phyloP scores from a whole-genome alignment of 768 basidiomycete genomes.

The Candolleomyces efflorescens region DNA sequence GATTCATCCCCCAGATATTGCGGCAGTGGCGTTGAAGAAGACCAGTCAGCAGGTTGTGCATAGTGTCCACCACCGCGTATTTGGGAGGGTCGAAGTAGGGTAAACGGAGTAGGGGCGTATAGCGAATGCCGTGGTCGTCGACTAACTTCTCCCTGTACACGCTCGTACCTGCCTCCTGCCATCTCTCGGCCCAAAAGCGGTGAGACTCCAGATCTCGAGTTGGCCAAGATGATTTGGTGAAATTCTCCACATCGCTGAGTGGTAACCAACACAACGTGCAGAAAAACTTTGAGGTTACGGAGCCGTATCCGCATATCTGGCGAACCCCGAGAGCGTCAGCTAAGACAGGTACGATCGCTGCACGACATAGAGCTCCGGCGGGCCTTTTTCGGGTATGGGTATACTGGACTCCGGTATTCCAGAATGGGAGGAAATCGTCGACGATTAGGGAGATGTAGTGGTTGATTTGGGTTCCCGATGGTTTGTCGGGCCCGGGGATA shows the following conservation, averaged over 20 bases:
- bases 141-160: too few relatives aligned
- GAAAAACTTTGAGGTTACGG: constrained; percentile 12
- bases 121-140: too few relatives aligned
- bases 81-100: too few relatives aligned
- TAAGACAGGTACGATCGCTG: constrained; percentile 26
- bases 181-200: too few relatives aligned
- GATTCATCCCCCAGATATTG: too few relatives aligned
- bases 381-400: constrained; percentile 14
- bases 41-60: too few relatives aligned
- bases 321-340: constrained; percentile 28
- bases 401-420: constrained; percentile 22
- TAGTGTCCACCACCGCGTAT: too few relatives aligned
- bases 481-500: constrained; percentile 34
- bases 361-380: constrained; percentile 18
- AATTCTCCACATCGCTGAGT: constrained; percentile 14
- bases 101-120: too few relatives aligned
- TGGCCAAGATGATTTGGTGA: constrained; percentile 4
- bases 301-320: constrained; percentile 21
- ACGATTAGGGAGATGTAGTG: constrained; percentile 30
- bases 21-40: too few relatives aligned
- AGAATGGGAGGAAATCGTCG: constrained; percentile 27
- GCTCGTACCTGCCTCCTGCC: too few relatives aligned
- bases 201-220: too few relatives aligned
- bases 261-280: constrained; percentile 15
- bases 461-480: constrained; percentile 27